phyloP scores from a whole-genome alignment of 139 green algal species.

The Coelastrella sp. region DNA sequence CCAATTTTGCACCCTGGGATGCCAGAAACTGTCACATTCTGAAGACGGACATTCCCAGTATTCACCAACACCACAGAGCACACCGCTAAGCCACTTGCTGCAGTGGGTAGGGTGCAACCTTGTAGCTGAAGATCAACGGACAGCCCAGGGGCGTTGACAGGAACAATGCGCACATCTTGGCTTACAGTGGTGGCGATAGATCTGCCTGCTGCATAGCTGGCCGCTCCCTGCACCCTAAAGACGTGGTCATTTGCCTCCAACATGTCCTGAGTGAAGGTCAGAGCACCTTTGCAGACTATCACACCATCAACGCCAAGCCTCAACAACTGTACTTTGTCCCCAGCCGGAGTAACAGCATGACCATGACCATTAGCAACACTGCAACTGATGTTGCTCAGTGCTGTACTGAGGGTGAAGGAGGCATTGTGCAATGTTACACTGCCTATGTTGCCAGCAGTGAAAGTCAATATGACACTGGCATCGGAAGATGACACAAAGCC shows the following conservation, averaged over 20 bases:
- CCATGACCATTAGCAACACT: too few species aligned
- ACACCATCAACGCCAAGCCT: not conserved
- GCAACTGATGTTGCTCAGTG: not conserved
- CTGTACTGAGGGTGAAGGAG: too few species aligned
- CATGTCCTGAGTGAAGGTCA: not conserved
- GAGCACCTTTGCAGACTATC: not conserved
- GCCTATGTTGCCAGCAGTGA: slow-evolving; percentile 15
- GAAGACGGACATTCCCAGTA: slow-evolving; percentile 10
- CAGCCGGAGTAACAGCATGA: not conserved
- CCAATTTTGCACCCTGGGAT: not conserved
- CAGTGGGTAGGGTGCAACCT: not conserved
- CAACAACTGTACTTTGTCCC: not conserved
- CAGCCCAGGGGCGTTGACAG: not conserved
- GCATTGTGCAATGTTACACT: not conserved
- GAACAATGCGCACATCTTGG: not conserved
- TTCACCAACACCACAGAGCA: slow-evolving; percentile 15
- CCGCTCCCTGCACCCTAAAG: not conserved
- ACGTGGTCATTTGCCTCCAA: not conserved
- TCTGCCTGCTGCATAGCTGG: not conserved
- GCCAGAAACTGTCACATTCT: not conserved
- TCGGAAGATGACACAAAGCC: not conserved
- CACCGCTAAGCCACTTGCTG: not conserved
- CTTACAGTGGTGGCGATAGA: not conserved
- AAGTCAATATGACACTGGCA: not conserved
- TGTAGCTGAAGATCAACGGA: not conserved